Conservation (phyloP, 2,329 filamentous ascomycete genomes). For the Calcarisporium arbuscula region DNA sequence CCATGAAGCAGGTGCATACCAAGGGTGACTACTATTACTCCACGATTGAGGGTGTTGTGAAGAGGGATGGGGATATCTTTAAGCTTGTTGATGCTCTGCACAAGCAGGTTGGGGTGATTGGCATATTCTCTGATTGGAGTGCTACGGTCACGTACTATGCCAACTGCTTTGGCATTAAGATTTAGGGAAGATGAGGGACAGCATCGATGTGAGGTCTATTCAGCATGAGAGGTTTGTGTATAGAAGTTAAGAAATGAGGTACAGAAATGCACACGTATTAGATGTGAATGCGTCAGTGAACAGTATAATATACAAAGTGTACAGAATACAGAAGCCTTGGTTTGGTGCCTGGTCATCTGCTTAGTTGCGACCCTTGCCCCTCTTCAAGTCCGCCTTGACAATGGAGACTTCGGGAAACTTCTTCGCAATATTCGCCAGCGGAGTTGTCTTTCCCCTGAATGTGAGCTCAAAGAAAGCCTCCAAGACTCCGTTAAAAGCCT, state of each 20-base stretch:
- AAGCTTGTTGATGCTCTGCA: constrained; percentile 59
- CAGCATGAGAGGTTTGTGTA: no score
- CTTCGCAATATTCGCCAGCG: constrained; percentile 7
- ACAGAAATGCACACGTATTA: no score
- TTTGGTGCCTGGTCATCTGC: no score
- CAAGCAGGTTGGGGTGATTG: constrained; percentile 52
- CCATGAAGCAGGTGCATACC: constrained; percentile 42
- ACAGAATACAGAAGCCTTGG: no score
- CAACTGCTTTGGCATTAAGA: constrained; percentile 52
- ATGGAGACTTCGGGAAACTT: constrained; percentile 12
- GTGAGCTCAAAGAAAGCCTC: constrained; percentile 14
- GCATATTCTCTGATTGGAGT: constrained; percentile 65
- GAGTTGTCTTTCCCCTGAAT: constrained; percentile 8
- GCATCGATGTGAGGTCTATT: no score
- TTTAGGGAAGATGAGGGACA: constrained; percentile 6
- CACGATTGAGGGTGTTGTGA: constrained; percentile 46
- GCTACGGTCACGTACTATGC: constrained; percentile 65
- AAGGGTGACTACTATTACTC: constrained; percentile 50
- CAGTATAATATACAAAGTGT: no score
- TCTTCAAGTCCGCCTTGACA: no score
- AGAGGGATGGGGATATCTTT: constrained; percentile 61
- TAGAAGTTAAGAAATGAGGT: no score
- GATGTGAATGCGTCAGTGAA: no score
- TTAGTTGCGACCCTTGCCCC: no score
- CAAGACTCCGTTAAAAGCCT: constrained; percentile 14